A percentile compares a stretch with the other conserved stretches of the same genome.
Conservation (phyloP, 805 yeast species). For the Kuraishia ogatae region DNA sequence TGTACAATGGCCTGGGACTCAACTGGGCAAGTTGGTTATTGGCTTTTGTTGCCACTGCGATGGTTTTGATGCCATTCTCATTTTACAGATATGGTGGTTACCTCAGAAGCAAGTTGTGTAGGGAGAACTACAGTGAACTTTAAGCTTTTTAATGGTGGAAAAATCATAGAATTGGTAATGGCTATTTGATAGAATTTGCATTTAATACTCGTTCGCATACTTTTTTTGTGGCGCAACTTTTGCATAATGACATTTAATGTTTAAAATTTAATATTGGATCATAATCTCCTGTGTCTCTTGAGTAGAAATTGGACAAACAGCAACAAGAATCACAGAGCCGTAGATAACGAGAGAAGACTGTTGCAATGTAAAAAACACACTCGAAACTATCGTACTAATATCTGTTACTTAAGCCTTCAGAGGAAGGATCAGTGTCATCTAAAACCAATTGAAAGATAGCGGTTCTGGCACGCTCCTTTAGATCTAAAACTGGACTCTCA, state of each 20-base stretch:
- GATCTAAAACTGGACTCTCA: slow-evolving; percentile 27
- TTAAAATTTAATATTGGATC: no score
- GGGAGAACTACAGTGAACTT: slow-evolving; percentile 42
- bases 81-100: slow-evolving; percentile 60
- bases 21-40: slow-evolving; percentile 78
- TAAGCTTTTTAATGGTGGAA: neutral
- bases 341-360: no score
- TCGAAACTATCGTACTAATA: neutral
- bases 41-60: slow-evolving; percentile 70
- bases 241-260: neutral
- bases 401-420: neutral
- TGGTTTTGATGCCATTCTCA: slow-evolving; percentile 65
- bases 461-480: slow-evolving; percentile 37
- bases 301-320: no score
- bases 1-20: slow-evolving; percentile 66
- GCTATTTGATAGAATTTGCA: neutral
- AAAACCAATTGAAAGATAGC: slow-evolving; percentile 31
- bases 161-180: neutral
- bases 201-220: neutral
- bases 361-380: no score
- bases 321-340: no score
- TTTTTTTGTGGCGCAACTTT: neutral
- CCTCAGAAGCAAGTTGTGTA: slow-evolving; percentile 58
- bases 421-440: slow-evolving; percentile 8
- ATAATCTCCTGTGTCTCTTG: no score